Conservation (phyloP, 2,329 filamentous ascomycete species). For the Diplodia scrobiculata region DNA sequence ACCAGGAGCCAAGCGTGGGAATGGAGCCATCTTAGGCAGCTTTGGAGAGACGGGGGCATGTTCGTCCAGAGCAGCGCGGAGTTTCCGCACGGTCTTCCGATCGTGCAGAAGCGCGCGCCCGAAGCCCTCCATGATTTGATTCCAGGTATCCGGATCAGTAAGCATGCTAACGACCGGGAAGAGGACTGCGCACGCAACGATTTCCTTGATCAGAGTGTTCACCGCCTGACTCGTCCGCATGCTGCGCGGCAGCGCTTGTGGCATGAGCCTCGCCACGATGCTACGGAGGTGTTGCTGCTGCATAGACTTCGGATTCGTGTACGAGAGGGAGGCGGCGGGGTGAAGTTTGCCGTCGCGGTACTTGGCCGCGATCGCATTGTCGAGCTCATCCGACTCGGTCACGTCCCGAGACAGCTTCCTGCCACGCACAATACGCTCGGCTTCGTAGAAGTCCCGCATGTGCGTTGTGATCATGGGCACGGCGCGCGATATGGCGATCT, state of each 20-base stretch:
- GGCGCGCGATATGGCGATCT: slow-evolving; percentile 76
- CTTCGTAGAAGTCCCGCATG: slow-evolving; percentile 86
- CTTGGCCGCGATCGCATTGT: slow-evolving; percentile 92
- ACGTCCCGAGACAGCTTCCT: slow-evolving; percentile 84
- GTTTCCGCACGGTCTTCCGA: slow-evolving; percentile 87
- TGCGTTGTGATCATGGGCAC: slow-evolving; percentile 88
- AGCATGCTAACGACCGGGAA: slow-evolving; percentile 77
- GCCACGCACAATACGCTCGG: slow-evolving; percentile 82
- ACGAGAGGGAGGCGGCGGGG: slow-evolving; percentile 77
- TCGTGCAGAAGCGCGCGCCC: slow-evolving; percentile 88
- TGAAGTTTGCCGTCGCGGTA: slow-evolving; percentile 88
- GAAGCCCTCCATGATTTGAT: slow-evolving; percentile 89
- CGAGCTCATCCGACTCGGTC: slow-evolving; percentile 94
- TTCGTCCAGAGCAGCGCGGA: slow-evolving; percentile 88
- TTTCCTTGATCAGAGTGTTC: slow-evolving; percentile 77
- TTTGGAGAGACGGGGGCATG: slow-evolving; percentile 82
- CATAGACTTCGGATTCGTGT: slow-evolving; percentile 78
- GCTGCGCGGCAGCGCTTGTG: slow-evolving; percentile 70
- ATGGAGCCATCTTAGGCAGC: slow-evolving; percentile 64
- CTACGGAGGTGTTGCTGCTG: slow-evolving; percentile 88
- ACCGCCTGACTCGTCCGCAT: slow-evolving; percentile 81
- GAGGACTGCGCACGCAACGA: slow-evolving; percentile 89
- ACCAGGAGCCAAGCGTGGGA: slow-evolving; percentile 75
- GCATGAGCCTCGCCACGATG: slow-evolving; percentile 71
- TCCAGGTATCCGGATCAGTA: slow-evolving; percentile 94